Evolutionary conservation across 2,329 filamentous ascomycete genomes (phyloP).

Genomic region (Neofusicoccum sp.): DNA sequence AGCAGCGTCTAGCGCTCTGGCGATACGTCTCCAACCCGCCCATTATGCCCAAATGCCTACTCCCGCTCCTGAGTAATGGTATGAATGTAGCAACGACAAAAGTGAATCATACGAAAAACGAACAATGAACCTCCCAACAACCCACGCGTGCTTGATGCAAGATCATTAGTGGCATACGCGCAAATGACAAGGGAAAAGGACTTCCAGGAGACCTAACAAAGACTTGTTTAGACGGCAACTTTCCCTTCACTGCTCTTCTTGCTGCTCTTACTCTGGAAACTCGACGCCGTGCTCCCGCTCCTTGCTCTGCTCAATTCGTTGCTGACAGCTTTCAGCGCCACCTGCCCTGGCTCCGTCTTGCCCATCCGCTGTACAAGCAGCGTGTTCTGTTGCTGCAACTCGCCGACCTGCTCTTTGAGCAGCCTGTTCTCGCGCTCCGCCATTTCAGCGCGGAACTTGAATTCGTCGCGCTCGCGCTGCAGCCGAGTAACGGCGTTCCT

Average conservation of each 20-base stretch:
- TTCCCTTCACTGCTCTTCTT: background rate
- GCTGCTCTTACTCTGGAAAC: slow-evolving; percentile 11
- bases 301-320: slow-evolving; percentile 29
- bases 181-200: background rate
- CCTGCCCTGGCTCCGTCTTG: slow-evolving; percentile 35
- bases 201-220: background rate
- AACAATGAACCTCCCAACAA: background rate
- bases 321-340: slow-evolving; percentile 32
- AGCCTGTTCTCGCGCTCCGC: slow-evolving; percentile 51
- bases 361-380: slow-evolving; percentile 47
- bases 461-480: slow-evolving; percentile 50
- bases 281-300: slow-evolving; percentile 21
- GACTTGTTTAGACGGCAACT: background rate
- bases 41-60: background rate
- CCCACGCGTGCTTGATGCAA: background rate
- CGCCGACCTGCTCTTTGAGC: slow-evolving; percentile 51
- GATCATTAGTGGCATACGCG: background rate
- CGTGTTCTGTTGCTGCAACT: slow-evolving; percentile 59
- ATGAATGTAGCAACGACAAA: slow-evolving; percentile 2
- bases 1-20: background rate
- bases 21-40: slow-evolving; percentile 1
- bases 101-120: background rate
- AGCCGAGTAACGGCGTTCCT: slow-evolving; percentile 47
- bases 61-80: background rate
- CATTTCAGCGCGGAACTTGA: slow-evolving; percentile 44